A percentile compares a stretch with the other conserved stretches of the same genome.
phyloP scores from a whole-genome alignment of 331 rosid genomes.

The Cydonia oblonga region DNA sequence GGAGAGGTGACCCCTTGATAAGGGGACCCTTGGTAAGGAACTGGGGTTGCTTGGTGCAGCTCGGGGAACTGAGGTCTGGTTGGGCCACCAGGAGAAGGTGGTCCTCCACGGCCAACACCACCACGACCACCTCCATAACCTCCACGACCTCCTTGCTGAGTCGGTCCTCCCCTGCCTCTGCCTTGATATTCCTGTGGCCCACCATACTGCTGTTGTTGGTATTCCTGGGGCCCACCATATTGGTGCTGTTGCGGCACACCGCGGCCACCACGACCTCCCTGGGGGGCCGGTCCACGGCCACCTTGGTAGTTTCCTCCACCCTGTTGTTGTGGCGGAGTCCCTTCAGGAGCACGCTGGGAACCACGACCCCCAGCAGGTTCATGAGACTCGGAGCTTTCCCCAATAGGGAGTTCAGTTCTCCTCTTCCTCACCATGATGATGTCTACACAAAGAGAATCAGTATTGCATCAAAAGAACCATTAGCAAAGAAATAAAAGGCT shows the following conservation, averaged over 20 bases:
- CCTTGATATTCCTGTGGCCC: slow-evolving; percentile 55
- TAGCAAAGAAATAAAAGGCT: not conserved
- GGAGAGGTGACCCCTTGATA: slow-evolving; percentile 52
- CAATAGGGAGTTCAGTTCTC: slow-evolving; percentile 53
- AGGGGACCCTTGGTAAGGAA: slow-evolving; percentile 34
- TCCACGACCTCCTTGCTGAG: slow-evolving; percentile 70
- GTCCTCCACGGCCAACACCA: slow-evolving; percentile 37
- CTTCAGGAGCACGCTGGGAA: slow-evolving; percentile 40
- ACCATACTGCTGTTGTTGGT: slow-evolving; percentile 62
- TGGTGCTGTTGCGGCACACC: slow-evolving; percentile 48
- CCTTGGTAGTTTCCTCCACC: slow-evolving; percentile 59
- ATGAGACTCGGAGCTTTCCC: slow-evolving; percentile 49
- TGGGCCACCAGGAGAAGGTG: slow-evolving; percentile 55
- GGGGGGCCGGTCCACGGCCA: slow-evolving; percentile 63
- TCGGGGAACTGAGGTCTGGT: slow-evolving; percentile 68
- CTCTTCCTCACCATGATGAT: slow-evolving; percentile 67
- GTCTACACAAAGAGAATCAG: slow-evolving; percentile 13
- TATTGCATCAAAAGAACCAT: not conserved
- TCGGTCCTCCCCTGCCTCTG: slow-evolving; percentile 73
- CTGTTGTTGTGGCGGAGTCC: slow-evolving; percentile 49
- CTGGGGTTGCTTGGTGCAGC: slow-evolving; percentile 98
- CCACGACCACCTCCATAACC: slow-evolving; percentile 48
- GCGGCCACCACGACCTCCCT: slow-evolving; percentile 66
- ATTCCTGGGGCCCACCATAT: slow-evolving; percentile 46
- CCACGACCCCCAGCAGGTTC: slow-evolving; percentile 31